A percentile compares a stretch with the other conserved stretches of the same genome.
These are phyloP conservation scores for Sarocladiaceae sp. DNA, from an alignment of 2,329 filamentous ascomycete species.

Conservation along the genomic window DNA sequence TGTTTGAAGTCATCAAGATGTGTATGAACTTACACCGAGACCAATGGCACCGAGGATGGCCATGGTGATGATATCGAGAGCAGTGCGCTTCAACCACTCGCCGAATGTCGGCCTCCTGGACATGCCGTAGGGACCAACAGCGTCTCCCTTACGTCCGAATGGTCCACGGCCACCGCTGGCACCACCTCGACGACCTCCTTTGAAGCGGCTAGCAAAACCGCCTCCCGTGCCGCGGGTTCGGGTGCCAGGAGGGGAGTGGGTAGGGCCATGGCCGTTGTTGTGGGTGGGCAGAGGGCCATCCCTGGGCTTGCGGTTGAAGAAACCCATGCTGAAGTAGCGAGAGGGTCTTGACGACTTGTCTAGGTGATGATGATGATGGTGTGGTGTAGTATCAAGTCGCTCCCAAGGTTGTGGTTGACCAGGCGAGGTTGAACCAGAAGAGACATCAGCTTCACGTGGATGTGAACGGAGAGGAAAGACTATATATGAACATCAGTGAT, in stretches of 20 bases:
- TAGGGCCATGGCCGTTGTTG: background rate
- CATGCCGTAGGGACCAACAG: constrained; percentile 32
- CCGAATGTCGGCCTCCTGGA: constrained; percentile 53
- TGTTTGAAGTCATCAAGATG: constrained; percentile 1
- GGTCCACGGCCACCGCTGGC: background rate
- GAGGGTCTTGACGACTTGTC: too few species aligned
- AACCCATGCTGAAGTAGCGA: constrained; percentile 9
- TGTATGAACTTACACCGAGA: constrained; percentile 47
- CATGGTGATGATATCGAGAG: constrained; percentile 65
- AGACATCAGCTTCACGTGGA: too few species aligned
- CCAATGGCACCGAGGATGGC: constrained; percentile 57
- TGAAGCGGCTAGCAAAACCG: constrained; percentile 1
- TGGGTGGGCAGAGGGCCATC: constrained; percentile 1
- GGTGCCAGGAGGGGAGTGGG: too few species aligned
- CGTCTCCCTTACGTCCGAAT: background rate
- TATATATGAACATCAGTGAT: background rate
- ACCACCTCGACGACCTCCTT: background rate
- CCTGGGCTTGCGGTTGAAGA: constrained; percentile 9
- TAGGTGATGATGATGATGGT: too few species aligned
- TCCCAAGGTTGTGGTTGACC: too few species aligned
- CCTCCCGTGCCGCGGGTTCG: too few species aligned
- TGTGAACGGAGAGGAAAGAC: too few species aligned
- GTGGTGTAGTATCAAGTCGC: too few species aligned
- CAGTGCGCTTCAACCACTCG: constrained; percentile 63
- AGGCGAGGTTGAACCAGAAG: too few species aligned